Conservation (phyloP, 768 basidiomycete genomes). For the Serendipita vermifera region DNA sequence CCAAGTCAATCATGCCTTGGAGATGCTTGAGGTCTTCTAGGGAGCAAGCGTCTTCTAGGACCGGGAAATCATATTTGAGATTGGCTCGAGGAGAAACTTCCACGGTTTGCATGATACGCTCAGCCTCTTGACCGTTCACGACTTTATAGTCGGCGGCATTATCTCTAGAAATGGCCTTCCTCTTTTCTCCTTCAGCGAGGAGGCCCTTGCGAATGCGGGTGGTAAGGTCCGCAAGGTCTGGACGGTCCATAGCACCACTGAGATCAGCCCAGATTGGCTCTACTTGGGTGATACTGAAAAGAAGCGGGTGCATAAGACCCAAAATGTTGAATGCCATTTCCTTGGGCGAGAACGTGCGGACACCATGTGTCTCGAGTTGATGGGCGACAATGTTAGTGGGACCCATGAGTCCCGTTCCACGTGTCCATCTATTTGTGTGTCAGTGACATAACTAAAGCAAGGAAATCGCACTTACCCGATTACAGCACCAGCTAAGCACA, state of each 20-base stretch:
- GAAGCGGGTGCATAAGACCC: constrained; percentile 95
- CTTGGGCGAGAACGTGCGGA: constrained; percentile 97
- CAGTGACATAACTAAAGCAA: constrained; percentile 11
- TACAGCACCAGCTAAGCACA: constrained; percentile 94
- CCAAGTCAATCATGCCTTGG: constrained; percentile 82
- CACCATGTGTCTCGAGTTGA: constrained; percentile 82
- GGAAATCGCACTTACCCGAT: constrained; percentile 57
- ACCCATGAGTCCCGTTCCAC: constrained; percentile 94
- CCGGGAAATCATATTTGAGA: constrained; percentile 92
- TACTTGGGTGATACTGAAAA: constrained; percentile 98
- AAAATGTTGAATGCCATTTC: constrained; percentile 99
- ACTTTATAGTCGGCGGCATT: constrained; percentile 93
- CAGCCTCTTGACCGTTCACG: constrained; percentile 79
- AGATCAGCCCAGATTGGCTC: constrained; percentile 99
- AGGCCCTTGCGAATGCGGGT: constrained; percentile 70
- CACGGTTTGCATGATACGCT: constrained; percentile 82
- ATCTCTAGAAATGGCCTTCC: constrained; percentile 85
- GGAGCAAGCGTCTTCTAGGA: constrained; percentile 55
- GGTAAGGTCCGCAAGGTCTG: constrained; percentile 88
- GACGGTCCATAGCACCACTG: constrained; percentile 96
- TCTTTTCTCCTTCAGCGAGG: constrained; percentile 78
- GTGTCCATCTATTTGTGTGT: constrained; percentile 62
- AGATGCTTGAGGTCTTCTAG: constrained; percentile 65
- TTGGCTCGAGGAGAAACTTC: constrained; percentile 94
- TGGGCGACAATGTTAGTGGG: constrained; percentile 91